Evolutionary conservation across 768 basidiomycete species (phyloP), one percentile per base, ranked within the genome.

Genomic region (Pholiota microspora): DNA sequence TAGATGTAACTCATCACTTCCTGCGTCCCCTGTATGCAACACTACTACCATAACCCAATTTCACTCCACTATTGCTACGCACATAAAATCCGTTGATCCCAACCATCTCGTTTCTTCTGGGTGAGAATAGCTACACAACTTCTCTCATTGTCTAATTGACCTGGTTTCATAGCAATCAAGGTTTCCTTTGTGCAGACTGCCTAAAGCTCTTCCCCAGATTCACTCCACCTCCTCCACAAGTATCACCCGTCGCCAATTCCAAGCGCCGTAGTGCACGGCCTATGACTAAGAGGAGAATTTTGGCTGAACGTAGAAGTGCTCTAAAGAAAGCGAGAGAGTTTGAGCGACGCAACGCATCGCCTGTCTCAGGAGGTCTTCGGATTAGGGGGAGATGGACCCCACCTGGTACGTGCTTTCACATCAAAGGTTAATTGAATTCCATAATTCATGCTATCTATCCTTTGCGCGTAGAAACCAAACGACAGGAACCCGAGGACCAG

Each of bases 101-200:
- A 86, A 88, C 59, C 87, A 89, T 66, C 69, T 88, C 31, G 73
- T 86, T 40, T 75, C 83, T 15, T 73, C 85, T 23, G 86, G 86
- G 82, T 86, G 64, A 57, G 78, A 61, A 36, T 35, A 13, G 21
- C 23, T 29, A n/a, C n/a, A n/a, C 45, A 12, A 4, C 36, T 42
- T 27, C 21, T 31, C 44, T 51, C 24, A 21, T 36, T 18, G 16
- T 45, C 38, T 34, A 45, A 29, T 47, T 12, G 27, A 57, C 40
- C 6, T 46, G 18, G 50, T 38, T 29, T n/a, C 54, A 13, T 51
- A 73, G 74, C 42, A 76, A 76, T 42, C 78, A 80, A 60, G 86
- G 86, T 5, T 88, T 81, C 62, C 69, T 82, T 51, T 89, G 86
- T 57, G 62, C 67, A 0, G 73, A 73, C 53, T 88, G 85, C 60